Evolutionary conservation across 306 rosid species (phyloP).

Genomic region (Quercus cerris): DNA sequence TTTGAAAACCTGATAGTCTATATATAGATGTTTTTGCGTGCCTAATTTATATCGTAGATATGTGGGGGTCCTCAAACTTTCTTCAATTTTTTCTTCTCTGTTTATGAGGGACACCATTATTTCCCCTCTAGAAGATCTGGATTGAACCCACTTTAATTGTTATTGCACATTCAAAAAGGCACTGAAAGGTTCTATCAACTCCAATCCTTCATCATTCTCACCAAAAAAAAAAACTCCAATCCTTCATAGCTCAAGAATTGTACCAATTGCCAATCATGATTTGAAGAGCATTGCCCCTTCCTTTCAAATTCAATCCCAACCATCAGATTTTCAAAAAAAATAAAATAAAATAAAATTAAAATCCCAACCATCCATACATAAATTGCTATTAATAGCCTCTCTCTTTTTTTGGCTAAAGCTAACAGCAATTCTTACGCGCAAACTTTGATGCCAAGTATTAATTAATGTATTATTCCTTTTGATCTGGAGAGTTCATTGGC

Average conservation of each 20-base stretch:
- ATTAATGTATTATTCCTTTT: neutral
- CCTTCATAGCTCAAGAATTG: conserved; percentile 8
- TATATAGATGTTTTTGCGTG: conserved; percentile 7
- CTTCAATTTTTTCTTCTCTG: conserved; percentile 19
- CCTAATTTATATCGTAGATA: neutral
- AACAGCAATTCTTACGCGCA: neutral
- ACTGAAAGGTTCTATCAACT: neutral
- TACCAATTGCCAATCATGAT: conserved; percentile 24
- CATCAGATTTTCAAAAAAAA: too few species aligned
- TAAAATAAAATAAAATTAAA: too few species aligned
- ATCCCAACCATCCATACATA: too few species aligned
- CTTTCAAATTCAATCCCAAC: too few species aligned
- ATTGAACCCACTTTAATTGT: conserved; percentile 39
- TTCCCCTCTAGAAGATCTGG: conserved; percentile 26
- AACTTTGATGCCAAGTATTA: neutral
- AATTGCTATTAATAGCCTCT: too few species aligned
- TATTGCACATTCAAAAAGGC: conserved; percentile 11
- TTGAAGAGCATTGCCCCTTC: neutral
- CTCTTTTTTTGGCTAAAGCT: too few species aligned
- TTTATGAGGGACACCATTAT: conserved; percentile 28
- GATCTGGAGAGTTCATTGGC: neutral
- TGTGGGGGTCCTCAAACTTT: conserved; percentile 25
- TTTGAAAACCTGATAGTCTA: neutral
- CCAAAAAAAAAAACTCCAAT: too few species aligned
- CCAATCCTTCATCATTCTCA: neutral